Evolutionary conservation across 73 alveolate species (phyloP), one percentile per base, ranked within the genome.

Genomic region (Paramecium tetraurelia): DNA sequence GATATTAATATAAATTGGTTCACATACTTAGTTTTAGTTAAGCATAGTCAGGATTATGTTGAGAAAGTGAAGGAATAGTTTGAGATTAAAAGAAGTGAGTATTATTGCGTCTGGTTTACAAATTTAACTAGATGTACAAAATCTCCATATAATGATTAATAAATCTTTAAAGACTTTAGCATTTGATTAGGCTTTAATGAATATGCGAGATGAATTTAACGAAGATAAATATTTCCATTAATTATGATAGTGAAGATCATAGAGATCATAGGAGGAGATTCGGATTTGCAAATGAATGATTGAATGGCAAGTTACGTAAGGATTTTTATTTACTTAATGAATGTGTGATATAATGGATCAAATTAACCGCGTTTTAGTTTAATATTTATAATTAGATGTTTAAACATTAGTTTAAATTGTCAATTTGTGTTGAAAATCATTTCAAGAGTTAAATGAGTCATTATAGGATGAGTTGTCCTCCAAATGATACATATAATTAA

Each of bases 1-100:
- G 24, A 63, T 95, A 36, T 85, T 95, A 27, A 27, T 11, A 20
- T 86, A 43, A 93, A 85, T 36, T 35, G 94, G 89, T 95, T 93
- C 58, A 96, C 92, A 11, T 70, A 48, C n/a, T 89, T 92, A n/a
- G 98, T 93, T 77, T 86, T 95, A 29, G 58, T 94, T 14, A 97
- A 95, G 59, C 93, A 93, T 9, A 70, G 85, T 50, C 75, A 24
- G 10, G 87, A 40, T 16, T 57, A 90, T 76, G 86, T 95, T 11
- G 94, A 95, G 3, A 92, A 94, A 75, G 95, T 94, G 21, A 95
- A 58, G 44, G 70, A 31, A 4, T 86, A 94, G 20, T 85, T 95
- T 27, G 95, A 77, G 2, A 35, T 44, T 76, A 40, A 76, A 38
- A 76, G 38, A n/a, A 85, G 27, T 70, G 92, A 92, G 21, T 92